Conservation (phyloP, 169 alveolate genomes). For the Eimeria necatrix region DNA sequence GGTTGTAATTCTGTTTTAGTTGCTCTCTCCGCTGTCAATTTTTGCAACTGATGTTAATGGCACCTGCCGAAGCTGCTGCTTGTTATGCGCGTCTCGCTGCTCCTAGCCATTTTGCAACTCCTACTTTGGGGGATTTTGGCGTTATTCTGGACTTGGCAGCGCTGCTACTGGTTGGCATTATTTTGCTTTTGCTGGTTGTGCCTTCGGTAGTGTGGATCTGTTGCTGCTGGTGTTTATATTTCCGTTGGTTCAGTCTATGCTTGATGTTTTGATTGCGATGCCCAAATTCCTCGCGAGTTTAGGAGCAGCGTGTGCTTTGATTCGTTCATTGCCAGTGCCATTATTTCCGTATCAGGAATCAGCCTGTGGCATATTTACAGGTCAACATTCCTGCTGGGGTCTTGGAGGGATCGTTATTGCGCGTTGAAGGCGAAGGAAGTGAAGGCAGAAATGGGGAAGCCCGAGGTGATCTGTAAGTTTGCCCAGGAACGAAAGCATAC, state of each 20-base stretch:
- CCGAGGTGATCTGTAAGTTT: conserved; percentile 55
- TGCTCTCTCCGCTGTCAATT: too few species aligned
- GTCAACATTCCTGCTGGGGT: conserved; percentile 59
- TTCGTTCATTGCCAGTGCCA: neutral
- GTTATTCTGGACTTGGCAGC: too few species aligned
- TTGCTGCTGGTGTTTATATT: neutral
- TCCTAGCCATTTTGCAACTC: too few species aligned
- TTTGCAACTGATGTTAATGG: too few species aligned
- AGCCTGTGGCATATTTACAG: neutral
- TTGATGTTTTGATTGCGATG: neutral
- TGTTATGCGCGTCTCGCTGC: too few species aligned
- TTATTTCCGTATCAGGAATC: neutral
- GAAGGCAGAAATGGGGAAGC: conserved; percentile 18
- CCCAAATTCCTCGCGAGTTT: neutral
- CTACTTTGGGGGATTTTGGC: too few species aligned
- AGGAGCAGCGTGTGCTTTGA: neutral
- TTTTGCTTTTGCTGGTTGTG: neutral
- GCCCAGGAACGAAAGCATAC: neutral
- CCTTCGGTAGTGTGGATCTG: neutral
- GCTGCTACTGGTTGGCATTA: too few species aligned
- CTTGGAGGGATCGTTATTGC: conserved; percentile 41
- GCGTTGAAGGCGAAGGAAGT: conserved; percentile 72
- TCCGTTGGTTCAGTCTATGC: neutral
- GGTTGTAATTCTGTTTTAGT: too few species aligned
- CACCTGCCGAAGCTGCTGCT: too few species aligned